Evolutionary conservation across 345 rosid genomes (phyloP), one percentile per base, ranked within the genome.

Genomic region (Tarenaya hassleriana): DNA sequence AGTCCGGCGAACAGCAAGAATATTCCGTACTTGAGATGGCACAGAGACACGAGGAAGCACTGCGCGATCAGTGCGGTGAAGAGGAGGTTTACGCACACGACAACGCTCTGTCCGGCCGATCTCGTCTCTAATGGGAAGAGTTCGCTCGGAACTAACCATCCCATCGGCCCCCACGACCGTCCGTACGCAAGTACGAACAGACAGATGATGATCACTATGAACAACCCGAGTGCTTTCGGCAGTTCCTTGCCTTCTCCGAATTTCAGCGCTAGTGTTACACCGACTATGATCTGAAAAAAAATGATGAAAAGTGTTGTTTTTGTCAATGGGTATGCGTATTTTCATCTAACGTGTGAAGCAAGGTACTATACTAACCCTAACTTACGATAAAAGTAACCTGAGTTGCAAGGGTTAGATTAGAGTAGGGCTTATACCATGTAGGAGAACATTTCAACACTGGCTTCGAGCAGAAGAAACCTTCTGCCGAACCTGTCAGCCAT

Each of bases 101-200:
- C 95, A 38, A 86, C 47, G 42, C 94, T 89, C 69, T 83, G 97
- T 10, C 97, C 95, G 0, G 97, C 97, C 16, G 97, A 89, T 44
- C 97, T 69, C 0, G 94, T 89, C 73, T 89, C 95, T 66, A 86
- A 46, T 0, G 94, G 95, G 48, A 90, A 89, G 15, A 89, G 40
- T 75, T 89, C 97, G 35, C 97, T 86, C 2, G 95, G 97, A 20
- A 86, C 95, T 15, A 89, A 66, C 97, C 95, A 89, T 5, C 95
- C 95, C n/a, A 89, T 73, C 13, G 95, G 97, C 2, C 97, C 97
- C 95, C 97, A 90, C 0, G 95, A 90, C 60, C 95, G 77, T 5
- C 95, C 97, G 8, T 83, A 86, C 0, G 95, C 90, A 37, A 85
- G 54, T 11, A 83, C 91, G 58, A 89, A 89, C 5, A 83, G 52